These are phyloP conservation scores for Cyclotella atomus DNA, from an alignment of 108 stramenopile species.

Conservation along the genomic window DNA sequence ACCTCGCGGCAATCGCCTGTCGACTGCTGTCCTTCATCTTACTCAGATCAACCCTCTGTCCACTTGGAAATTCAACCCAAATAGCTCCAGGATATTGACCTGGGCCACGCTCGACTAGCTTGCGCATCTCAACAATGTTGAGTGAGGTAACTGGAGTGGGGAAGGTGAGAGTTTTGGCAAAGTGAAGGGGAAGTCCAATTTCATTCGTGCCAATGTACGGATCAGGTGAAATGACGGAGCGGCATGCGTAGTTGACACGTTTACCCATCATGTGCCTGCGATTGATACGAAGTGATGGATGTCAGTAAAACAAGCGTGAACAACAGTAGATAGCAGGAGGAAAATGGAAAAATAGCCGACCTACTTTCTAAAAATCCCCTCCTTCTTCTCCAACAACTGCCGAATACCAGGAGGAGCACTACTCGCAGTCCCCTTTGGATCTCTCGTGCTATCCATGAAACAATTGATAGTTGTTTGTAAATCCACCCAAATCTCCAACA, in stretches of 20 bases:
- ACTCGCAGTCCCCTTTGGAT: conserved; percentile 67
- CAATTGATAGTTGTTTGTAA: conserved; percentile 95
- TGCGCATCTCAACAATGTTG: conserved; percentile 91
- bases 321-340: too few relatives aligned
- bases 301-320: too few relatives aligned
- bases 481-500: conserved; percentile 86
- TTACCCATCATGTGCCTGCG: conserved; percentile 99
- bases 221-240: conserved; percentile 97
- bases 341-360: conserved; percentile 9
- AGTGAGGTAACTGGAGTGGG: conserved; percentile 94
- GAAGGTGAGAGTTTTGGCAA: conserved; percentile 94
- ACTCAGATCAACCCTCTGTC: conserved; percentile 86
- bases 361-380: conserved; percentile 95
- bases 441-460: conserved; percentile 95
- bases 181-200: conserved; percentile 96
- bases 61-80: conserved; percentile 92
- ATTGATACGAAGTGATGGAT: not conserved
- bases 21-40: conserved; percentile 87
- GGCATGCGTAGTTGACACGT: conserved; percentile 97
- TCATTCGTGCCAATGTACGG: conserved; percentile 98
- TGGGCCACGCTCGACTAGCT: conserved; percentile 89
- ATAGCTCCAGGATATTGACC: conserved; percentile 94
- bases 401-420: conserved; percentile 80
- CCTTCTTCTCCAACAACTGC: conserved; percentile 97
- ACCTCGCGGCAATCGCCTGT: conserved; percentile 83